Base-by-base conservation (phyloP, 2,329 filamentous ascomycete species). In the Blastomyces gilchristii region DNA sequence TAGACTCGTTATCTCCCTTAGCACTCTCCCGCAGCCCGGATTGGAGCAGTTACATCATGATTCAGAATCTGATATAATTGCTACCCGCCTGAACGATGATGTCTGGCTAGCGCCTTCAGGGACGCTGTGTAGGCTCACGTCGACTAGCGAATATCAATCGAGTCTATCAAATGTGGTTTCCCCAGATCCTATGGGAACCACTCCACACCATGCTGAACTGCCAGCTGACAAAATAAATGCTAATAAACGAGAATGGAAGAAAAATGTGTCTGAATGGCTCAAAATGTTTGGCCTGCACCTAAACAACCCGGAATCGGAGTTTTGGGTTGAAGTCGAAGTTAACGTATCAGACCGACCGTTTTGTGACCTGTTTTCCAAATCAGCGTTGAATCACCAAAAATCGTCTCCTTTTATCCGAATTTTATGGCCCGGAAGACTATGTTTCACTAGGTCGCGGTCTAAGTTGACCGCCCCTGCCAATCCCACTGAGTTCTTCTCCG, bases 401-500 rank as follows among this genome's bases (percentile, higher is more conserved):
- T 65, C 63, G 61, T 69, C 69, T 67, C 74, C 63, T 70, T 69
- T 76, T 64, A 77, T 75, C 66, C 74, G 75, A 31, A 74, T 79
- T 61, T 68, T 78, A 60, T 80, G 78, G 78, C 78, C 78, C 25
- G 74, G 76, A 39, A 69, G 71, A 28, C 75, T 76, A 64, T 78
- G 76, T 67, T 80, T 80, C 65, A 69, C 67, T 62, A 72, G 76
- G 58, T 67, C 67, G 52, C 71, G 66, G n/a, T 66, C 70, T 57
- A 59, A 62, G 7, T 59, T 63, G 28, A 12, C 61, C 65, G 56
- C 65, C 62, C n/a, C 62, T 22, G 64, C 64, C 49, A 68, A 70
- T 52, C 66, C 58, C 58, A 56, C 68, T 2, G 64, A 70, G 53
- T 56, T 61, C 54, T 62, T 67, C 16, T 63, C 58, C 25, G 50